phyloP scores from a whole-genome alignment of 2,329 filamentous ascomycete species.

The Chrysosporium queenslandicum region DNA sequence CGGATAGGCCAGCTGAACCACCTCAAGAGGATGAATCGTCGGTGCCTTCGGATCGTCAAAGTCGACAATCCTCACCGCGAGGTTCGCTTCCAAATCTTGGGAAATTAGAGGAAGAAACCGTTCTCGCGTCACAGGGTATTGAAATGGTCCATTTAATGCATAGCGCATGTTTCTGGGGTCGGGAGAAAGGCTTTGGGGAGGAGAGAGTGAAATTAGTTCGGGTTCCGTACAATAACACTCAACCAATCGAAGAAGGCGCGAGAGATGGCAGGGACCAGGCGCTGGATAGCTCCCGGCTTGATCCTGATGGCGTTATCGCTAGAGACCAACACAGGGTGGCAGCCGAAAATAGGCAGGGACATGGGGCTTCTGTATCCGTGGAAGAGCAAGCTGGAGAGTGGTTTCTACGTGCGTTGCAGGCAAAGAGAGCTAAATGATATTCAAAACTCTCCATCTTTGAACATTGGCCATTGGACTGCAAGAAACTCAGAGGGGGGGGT shows the following conservation, averaged over 20 bases:
- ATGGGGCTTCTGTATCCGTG: neutral
- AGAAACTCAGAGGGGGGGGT: neutral
- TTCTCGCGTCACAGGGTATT: conserved; percentile 30
- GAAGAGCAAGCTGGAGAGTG: conserved; percentile 15
- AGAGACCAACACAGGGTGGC: neutral
- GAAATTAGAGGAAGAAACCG: conserved; percentile 18
- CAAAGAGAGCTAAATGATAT: neutral
- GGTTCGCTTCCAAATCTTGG: conserved; percentile 9
- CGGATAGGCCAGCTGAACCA: neutral
- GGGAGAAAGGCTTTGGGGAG: conserved; percentile 33
- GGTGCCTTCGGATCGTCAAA: neutral
- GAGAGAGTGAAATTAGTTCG: conserved; percentile 25
- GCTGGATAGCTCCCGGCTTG: neutral
- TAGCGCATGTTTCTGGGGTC: conserved; percentile 36
- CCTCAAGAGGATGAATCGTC: neutral
- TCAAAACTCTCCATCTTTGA: neutral
- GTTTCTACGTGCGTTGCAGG: conserved; percentile 10
- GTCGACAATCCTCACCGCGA: neutral
- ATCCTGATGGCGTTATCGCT: neutral
- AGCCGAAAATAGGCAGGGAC: neutral
- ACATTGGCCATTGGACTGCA: neutral
- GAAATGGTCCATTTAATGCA: conserved; percentile 37
- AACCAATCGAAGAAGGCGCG: neutral
- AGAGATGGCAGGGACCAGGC: neutral
- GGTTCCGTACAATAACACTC: neutral